Conservation (phyloP, 2,329 filamentous ascomycete genomes). For the Cladosporium colombiae region DNA sequence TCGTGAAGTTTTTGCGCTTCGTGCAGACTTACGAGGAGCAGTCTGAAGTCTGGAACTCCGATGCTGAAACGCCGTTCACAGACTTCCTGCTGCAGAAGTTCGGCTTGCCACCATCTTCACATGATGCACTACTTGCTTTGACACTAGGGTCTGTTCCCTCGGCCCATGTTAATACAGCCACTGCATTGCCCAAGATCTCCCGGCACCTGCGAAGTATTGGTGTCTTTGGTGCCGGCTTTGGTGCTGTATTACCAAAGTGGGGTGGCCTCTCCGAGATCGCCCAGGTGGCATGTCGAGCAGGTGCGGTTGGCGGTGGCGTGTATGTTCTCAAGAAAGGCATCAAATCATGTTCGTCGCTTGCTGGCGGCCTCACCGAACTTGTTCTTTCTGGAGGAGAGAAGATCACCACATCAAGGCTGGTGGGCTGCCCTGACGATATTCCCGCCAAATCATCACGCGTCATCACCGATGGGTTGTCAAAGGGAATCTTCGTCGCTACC, state of each 20-base stretch:
- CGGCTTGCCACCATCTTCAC: slow-evolving; percentile 62
- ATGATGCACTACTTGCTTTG: slow-evolving; percentile 66
- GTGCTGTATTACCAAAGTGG: slow-evolving; percentile 89
- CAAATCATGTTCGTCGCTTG: slow-evolving; percentile 33
- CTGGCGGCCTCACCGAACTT: slow-evolving; percentile 18
- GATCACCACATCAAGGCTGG: slow-evolving; percentile 35
- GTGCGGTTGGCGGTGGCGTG: slow-evolving; percentile 84
- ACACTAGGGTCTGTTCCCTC: slow-evolving; percentile 67
- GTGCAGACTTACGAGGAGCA: slow-evolving; percentile 71
- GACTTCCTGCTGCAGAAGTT: slow-evolving; percentile 59
- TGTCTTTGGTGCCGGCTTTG: slow-evolving; percentile 83
- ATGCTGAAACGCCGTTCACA: slow-evolving; percentile 57
- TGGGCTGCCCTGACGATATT: slow-evolving; percentile 32
- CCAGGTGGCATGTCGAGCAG: slow-evolving; percentile 87
- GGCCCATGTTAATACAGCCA: slow-evolving; percentile 60
- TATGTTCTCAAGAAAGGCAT: slow-evolving; percentile 82
- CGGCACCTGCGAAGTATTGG: slow-evolving; percentile 85
- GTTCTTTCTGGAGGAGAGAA: slow-evolving; percentile 34
- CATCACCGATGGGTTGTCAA: slow-evolving; percentile 16
- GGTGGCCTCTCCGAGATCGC: slow-evolving; percentile 85
- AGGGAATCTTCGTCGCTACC: slow-evolving; percentile 65
- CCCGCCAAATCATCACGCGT: slow-evolving; percentile 10
- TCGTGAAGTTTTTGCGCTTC: slow-evolving; percentile 95
- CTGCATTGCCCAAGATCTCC: slow-evolving; percentile 71
- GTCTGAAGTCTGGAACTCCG: slow-evolving; percentile 58